These are phyloP conservation scores for Pichia paraexigua DNA, from an alignment of 805 yeast genomes.

Conservation along the genomic window DNA sequence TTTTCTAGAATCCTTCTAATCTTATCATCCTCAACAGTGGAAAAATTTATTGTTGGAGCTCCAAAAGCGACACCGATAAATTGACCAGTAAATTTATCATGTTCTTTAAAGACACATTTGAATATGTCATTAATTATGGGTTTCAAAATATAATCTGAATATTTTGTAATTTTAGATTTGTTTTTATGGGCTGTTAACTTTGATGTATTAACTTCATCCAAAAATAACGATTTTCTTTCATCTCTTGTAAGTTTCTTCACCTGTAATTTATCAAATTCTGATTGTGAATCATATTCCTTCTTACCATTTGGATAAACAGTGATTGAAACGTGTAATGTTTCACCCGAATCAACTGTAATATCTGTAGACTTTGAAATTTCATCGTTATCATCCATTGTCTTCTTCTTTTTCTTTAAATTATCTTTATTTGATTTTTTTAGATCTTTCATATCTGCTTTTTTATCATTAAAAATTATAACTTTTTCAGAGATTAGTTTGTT, in stretches of 20 bases:
- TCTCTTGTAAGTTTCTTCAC: not conserved
- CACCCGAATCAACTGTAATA: not conserved
- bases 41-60: conserved; percentile 1
- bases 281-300: not conserved
- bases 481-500: not conserved
- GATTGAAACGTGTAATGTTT: conserved; percentile 1
- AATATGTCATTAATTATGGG: conserved; percentile 8
- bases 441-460: not conserved
- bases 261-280: not conserved
- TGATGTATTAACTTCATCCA: not conserved
- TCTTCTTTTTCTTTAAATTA: not conserved
- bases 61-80: conserved; percentile 5
- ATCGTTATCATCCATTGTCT: not conserved
- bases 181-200: not conserved
- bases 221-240: conserved; percentile 8
- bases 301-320: conserved; percentile 12
- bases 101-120: conserved; percentile 7
- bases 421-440: not conserved
- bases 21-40: not conserved
- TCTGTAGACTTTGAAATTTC: not conserved
- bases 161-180: not conserved
- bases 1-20: not conserved
- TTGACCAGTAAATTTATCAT: not conserved
- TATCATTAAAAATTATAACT: not conserved
- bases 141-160: not conserved